Percentiles rank a stretch among this genome's conserved stretches.
phyloP scores from a whole-genome alignment of 2,329 filamentous ascomycete species.

The Pseudogymnoascus sp. region DNA sequence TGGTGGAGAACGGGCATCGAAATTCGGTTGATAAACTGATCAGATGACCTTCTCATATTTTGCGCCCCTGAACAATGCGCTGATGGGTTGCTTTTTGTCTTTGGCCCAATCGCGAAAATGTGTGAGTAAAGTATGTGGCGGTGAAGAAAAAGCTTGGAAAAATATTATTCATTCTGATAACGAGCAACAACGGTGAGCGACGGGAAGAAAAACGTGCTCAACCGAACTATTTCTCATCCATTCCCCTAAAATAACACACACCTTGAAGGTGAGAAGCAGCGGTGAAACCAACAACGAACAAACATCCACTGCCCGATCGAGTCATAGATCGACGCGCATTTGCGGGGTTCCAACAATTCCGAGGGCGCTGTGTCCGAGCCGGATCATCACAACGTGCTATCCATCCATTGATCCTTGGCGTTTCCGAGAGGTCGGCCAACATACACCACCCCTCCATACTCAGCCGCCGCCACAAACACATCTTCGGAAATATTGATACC shows the following conservation, averaged over 20 bases:
- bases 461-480: neutral
- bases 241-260: neutral
- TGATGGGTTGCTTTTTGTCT: neutral
- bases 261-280: neutral
- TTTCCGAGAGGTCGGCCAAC: neutral
- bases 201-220: neutral
- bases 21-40: neutral
- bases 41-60: neutral
- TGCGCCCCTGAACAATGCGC: neutral
- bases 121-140: neutral
- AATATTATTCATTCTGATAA: neutral
- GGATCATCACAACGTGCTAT: conserved; percentile 2
- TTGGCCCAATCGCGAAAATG: neutral
- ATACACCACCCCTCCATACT: neutral
- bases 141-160: conserved; percentile 1
- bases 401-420: neutral
- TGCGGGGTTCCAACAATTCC: neutral
- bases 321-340: neutral
- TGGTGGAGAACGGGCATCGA: neutral
- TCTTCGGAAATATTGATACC: neutral
- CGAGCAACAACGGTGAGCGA: neutral
- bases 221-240: neutral
- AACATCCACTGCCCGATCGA: neutral
- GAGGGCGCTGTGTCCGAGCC: neutral
- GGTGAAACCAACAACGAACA: neutral